Evolutionary conservation across 306 rosid species (phyloP).

Genomic region (Rosa multiflora): DNA sequence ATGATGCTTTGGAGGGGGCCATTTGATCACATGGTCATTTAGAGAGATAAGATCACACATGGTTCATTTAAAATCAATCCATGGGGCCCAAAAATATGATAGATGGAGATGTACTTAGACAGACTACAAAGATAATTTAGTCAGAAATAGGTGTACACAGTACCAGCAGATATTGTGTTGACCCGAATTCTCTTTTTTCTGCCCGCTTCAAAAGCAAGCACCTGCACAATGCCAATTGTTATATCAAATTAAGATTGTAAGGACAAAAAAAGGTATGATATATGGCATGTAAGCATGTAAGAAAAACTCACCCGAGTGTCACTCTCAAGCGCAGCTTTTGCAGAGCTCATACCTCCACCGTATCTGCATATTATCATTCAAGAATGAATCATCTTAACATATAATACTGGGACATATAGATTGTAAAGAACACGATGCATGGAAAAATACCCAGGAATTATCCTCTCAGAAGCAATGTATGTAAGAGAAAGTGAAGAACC

Average conservation of each 20-base stretch:
- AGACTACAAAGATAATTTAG: background rate
- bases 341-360: slow-evolving; percentile 99
- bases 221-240: slow-evolving; percentile 40
- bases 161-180: slow-evolving; percentile 92
- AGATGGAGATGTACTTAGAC: too few species aligned
- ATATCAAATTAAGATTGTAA: background rate
- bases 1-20: background rate
- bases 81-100: background rate
- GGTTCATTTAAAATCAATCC: background rate
- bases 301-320: slow-evolving; percentile 70
- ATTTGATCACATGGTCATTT: background rate
- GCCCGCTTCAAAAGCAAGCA: slow-evolving; percentile 98
- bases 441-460: slow-evolving; percentile 81
- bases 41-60: background rate
- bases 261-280: background rate
- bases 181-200: slow-evolving; percentile 82
- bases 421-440: slow-evolving; percentile 13
- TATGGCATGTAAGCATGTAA: background rate
- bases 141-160: background rate
- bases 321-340: slow-evolving; percentile 96
- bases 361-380: slow-evolving; percentile 48
- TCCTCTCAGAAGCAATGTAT: slow-evolving; percentile 92
- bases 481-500: slow-evolving; percentile 95
- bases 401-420: background rate
- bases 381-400: slow-evolving; percentile 5